Evolutionary conservation across 2,329 filamentous ascomycete species (phyloP).

Genomic region (Alternaria sp.): DNA sequence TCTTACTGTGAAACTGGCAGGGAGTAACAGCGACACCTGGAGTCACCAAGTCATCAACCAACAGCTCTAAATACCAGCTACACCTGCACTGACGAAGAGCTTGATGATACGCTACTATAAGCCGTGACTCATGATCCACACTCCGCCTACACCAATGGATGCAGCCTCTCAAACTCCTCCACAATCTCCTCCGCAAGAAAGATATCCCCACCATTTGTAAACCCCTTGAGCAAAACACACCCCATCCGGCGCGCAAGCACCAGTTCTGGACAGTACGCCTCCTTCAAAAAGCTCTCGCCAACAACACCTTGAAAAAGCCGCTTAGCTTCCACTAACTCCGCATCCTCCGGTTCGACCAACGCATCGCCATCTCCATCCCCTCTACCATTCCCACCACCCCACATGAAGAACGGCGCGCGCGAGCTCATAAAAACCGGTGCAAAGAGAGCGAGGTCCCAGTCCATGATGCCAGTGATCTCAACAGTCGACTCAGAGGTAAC

Average conservation of each 20-base stretch:
- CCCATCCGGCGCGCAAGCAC: neutral
- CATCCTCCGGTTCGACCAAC: neutral
- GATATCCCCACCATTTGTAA: neutral
- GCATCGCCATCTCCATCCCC: neutral
- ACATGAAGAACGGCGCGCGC: slow-evolving; percentile 31
- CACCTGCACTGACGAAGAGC: neutral
- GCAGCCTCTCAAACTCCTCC: neutral
- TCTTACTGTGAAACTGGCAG: neutral
- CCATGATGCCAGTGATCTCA: slow-evolving; percentile 33
- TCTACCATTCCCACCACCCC: slow-evolving; percentile 2
- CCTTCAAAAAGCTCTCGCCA: neutral
- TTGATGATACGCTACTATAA: neutral
- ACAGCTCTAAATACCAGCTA: neutral
- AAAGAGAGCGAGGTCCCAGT: slow-evolving; percentile 37
- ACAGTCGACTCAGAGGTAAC: neutral
- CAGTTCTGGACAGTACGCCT: neutral
- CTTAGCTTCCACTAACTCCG: neutral
- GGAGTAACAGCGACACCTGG: neutral
- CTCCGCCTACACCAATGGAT: neutral
- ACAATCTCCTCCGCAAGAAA: slow-evolving; percentile 7
- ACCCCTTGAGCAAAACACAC: neutral
- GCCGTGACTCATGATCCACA: neutral
- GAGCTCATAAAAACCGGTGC: slow-evolving; percentile 28
- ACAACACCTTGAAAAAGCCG: neutral
- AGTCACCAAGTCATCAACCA: neutral